These are phyloP conservation scores for Pulchroboletus neoregius DNA, from an alignment of 1,284 basidiomycete species.

Conservation along the genomic window DNA sequence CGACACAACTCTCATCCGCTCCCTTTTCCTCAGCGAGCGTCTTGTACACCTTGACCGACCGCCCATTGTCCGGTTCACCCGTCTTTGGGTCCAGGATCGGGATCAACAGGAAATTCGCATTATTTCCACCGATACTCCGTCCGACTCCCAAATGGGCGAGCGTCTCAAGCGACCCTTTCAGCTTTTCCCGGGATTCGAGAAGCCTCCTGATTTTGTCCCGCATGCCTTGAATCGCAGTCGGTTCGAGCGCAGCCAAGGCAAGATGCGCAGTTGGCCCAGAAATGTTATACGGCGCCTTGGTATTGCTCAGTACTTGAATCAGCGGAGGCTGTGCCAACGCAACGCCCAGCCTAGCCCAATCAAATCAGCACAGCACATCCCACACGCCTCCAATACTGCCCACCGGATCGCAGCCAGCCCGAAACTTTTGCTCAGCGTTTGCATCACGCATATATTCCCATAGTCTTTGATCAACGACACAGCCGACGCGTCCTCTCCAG, in stretches of 20 bases:
- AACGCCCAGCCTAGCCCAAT: constrained; percentile 68
- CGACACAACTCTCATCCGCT: constrained; percentile 81
- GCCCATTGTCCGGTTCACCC: constrained; percentile 57
- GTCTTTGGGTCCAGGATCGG: constrained; percentile 61
- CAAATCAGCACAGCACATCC: constrained; percentile 1
- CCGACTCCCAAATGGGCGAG: constrained; percentile 62
- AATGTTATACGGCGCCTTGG: constrained; percentile 98
- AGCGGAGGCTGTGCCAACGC: constrained; percentile 87
- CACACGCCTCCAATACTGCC: constrained; percentile 19
- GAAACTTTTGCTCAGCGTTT: constrained; percentile 96
- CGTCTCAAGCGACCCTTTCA: constrained; percentile 49
- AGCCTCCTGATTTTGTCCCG: constrained; percentile 61
- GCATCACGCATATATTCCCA: constrained; percentile 88
- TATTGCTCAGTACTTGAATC: constrained; percentile 90
- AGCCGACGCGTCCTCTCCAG: constrained; percentile 61
- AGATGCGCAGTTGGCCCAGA: constrained; percentile 87
- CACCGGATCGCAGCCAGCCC: constrained; percentile 93
- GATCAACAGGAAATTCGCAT: constrained; percentile 91
- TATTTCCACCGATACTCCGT: constrained; percentile 70
- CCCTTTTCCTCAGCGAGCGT: constrained; percentile 81
- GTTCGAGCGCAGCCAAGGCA: constrained; percentile 75
- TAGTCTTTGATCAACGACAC: constrained; percentile 74
- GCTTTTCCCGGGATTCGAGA: constrained; percentile 51
- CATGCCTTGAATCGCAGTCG: constrained; percentile 63
- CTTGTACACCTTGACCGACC: constrained; percentile 75